A percentile compares a stretch with the other conserved stretches of the same genome.
phyloP scores from a whole-genome alignment of 768 basidiomycete species.

The Epithele typhae region DNA sequence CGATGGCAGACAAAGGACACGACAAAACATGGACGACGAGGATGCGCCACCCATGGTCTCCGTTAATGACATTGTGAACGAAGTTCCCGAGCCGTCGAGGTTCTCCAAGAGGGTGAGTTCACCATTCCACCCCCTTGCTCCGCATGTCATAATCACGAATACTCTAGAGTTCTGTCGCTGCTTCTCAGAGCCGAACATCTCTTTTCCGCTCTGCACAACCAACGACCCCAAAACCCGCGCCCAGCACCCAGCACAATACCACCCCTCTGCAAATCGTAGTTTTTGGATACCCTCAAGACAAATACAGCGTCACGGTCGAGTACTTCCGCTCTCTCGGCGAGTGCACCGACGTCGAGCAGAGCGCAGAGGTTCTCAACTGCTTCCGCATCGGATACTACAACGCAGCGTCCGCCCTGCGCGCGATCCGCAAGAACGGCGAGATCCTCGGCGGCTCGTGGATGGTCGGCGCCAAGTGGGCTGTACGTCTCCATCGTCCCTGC shows the following conservation, averaged over 20 bases:
- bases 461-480: slow-evolving; percentile 85
- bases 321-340: slow-evolving; percentile 74
- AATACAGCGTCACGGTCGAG: slow-evolving; percentile 65
- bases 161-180: slow-evolving; percentile 33
- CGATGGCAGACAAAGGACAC: slow-evolving; percentile 37
- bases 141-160: neutral
- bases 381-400: slow-evolving; percentile 75
- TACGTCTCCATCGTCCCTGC: no score
- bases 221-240: slow-evolving; percentile 17
- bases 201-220: slow-evolving; percentile 21
- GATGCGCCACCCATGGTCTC: slow-evolving; percentile 79
- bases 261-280: slow-evolving; percentile 66
- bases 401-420: slow-evolving; percentile 69
- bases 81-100: slow-evolving; percentile 40
- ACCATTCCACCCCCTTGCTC: neutral
- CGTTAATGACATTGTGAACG: slow-evolving; percentile 69
- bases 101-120: slow-evolving; percentile 32
- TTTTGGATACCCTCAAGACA: slow-evolving; percentile 86
- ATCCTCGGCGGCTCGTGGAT: slow-evolving; percentile 71
- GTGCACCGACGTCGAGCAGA: slow-evolving; percentile 62
- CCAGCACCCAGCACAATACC: slow-evolving; percentile 21
- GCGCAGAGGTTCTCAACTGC: slow-evolving; percentile 71
- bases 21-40: slow-evolving; percentile 64
- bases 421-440: slow-evolving; percentile 81
- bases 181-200: slow-evolving; percentile 32